Conservation (phyloP, 148 eudicot species). For the Oxyria digyna region DNA sequence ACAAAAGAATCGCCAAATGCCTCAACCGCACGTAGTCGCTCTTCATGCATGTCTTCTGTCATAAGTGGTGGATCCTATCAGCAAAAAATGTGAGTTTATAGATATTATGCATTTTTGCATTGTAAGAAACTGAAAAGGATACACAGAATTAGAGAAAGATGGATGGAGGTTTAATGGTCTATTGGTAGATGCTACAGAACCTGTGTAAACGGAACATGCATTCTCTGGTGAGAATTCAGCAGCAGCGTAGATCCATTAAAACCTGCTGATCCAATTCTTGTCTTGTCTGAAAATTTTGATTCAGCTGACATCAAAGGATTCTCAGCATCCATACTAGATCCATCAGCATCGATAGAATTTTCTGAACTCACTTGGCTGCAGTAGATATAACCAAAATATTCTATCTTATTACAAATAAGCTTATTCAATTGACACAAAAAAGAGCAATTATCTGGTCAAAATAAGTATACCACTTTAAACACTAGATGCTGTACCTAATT, state of each 20-base stretch:
- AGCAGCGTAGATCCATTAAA: constrained; percentile 58
- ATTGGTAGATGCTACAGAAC: constrained; percentile 18
- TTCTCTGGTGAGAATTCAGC: constrained; percentile 47
- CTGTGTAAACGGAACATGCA: constrained; percentile 93
- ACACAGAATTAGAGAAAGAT: not conserved
- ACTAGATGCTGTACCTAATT: too few species aligned
- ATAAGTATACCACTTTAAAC: not conserved
- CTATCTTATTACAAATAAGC: not conserved
- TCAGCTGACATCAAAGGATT: constrained; percentile 14
- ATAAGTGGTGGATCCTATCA: constrained; percentile 80
- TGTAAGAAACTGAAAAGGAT: not conserved
- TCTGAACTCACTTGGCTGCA: constrained; percentile 23
- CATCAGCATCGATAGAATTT: constrained; percentile 16
- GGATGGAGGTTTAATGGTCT: not conserved
- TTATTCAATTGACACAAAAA: not conserved
- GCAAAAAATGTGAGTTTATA: constrained; percentile 7
- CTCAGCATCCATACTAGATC: constrained; percentile 15
- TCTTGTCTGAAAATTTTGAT: constrained; percentile 19
- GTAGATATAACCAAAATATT: not conserved
- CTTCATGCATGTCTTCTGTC: constrained; percentile 99
- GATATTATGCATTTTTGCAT: not conserved
- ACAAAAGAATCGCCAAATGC: constrained; percentile 65
- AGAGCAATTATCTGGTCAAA: not conserved
- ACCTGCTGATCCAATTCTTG: constrained; percentile 71
- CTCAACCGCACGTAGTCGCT: constrained; percentile 68